phyloP scores from a whole-genome alignment of 345 rosid genomes.

The Corymbia maculata region DNA sequence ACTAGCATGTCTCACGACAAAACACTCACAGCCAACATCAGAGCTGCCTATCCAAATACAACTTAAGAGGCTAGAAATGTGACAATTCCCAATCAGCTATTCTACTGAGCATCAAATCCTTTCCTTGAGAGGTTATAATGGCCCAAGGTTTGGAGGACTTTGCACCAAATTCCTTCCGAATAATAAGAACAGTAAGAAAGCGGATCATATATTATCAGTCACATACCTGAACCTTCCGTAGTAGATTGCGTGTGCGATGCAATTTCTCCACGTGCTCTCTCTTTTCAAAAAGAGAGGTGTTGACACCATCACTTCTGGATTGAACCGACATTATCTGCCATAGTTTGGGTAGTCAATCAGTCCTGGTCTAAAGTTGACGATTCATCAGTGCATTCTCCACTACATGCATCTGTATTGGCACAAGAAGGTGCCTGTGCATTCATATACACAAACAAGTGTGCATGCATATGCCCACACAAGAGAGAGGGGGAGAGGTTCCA shows the following conservation, averaged over 20 bases:
- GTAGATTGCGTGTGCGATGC: conserved; percentile 90
- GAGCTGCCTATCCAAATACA: neutral
- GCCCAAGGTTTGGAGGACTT: neutral
- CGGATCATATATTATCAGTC: neutral
- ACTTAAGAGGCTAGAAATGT: neutral
- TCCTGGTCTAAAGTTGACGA: neutral
- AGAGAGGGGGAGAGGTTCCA: neutral
- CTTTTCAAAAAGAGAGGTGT: conserved; percentile 84
- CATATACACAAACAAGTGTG: neutral
- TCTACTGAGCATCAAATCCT: neutral
- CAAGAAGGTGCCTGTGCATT: neutral
- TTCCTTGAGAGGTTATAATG: neutral
- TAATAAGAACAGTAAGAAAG: neutral
- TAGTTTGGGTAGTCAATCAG: neutral
- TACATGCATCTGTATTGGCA: neutral
- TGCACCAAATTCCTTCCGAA: neutral
- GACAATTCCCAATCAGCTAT: neutral
- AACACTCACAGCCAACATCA: neutral
- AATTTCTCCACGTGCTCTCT: conserved; percentile 97
- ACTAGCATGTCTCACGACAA: neutral
- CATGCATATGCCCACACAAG: neutral
- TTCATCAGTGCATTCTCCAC: neutral
- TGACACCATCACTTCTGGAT: conserved; percentile 95
- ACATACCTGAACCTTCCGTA: conserved; percentile 94
- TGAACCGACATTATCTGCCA: conserved; percentile 91